Conservation (phyloP, 2,329 filamentous ascomycete genomes). For the Aspergillus tubingensis region DNA sequence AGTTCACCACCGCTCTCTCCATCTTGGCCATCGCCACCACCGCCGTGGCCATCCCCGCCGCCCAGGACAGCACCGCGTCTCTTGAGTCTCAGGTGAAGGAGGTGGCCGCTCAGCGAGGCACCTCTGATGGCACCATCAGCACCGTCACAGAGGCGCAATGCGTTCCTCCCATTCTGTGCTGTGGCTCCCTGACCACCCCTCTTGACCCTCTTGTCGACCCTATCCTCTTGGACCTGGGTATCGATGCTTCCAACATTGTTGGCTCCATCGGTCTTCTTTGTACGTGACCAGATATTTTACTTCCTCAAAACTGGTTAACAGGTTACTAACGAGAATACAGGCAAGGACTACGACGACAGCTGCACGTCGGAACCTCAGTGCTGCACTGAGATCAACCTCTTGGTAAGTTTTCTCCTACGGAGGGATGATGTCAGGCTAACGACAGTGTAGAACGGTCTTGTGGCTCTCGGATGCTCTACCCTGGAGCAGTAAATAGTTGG, state of each 20-base stretch:
- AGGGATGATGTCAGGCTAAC: conserved; percentile 1
- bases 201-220: conserved; percentile 30
- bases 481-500: neutral
- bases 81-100: conserved; percentile 20
- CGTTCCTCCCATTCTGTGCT: conserved; percentile 30
- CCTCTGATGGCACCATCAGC: conserved; percentile 13
- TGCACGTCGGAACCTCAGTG: conserved; percentile 29
- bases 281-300: conserved; percentile 10
- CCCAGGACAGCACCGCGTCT: conserved; percentile 13
- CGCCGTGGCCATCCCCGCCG: conserved; percentile 28
- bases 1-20: conserved; percentile 30
- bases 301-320: no score
- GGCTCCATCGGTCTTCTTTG: conserved; percentile 33
- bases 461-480: conserved; percentile 29
- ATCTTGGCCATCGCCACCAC: conserved; percentile 32
- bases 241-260: conserved; percentile 27
- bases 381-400: conserved; percentile 33
- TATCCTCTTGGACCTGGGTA: conserved; percentile 25
- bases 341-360: conserved; percentile 24
- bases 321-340: conserved; percentile 16
- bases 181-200: conserved; percentile 30
- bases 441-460: conserved; percentile 22
- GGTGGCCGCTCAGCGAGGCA: conserved; percentile 14
- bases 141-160: conserved; percentile 17
- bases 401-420: conserved; percentile 22